Evolutionary conservation across 2,329 filamentous ascomycete genomes (phyloP).

Genomic region (Curvularia spicifera): DNA sequence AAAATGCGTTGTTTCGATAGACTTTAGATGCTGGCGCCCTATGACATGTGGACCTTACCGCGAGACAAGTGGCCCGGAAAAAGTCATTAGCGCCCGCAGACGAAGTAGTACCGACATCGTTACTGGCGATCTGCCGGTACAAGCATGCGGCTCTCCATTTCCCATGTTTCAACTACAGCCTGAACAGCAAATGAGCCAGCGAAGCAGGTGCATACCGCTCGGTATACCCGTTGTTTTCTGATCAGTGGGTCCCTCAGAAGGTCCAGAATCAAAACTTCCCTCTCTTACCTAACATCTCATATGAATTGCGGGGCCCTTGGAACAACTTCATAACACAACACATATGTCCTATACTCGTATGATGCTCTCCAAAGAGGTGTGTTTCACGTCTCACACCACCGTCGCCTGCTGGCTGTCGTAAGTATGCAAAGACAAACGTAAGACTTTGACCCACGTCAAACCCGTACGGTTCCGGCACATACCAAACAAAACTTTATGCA

Average conservation of each 20-base stretch:
- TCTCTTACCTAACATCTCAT: neutral
- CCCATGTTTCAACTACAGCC: neutral
- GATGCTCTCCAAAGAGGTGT: neutral
- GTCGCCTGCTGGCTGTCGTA: neutral
- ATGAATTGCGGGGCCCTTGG: neutral
- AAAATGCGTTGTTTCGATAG: constrained; percentile 8
- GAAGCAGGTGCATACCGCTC: neutral
- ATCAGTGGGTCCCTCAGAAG: neutral
- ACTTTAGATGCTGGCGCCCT: constrained; percentile 2
- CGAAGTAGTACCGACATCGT: constrained; percentile 7
- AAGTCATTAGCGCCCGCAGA: constrained; percentile 8
- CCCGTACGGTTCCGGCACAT: neutral
- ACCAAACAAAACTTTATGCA: neutral
- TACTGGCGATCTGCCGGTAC: constrained; percentile 7
- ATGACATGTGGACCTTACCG: constrained; percentile 9
- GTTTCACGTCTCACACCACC: constrained; percentile 1
- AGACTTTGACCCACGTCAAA: neutral
- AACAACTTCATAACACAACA: neutral
- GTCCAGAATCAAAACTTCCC: neutral
- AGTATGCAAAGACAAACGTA: neutral
- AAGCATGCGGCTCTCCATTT: constrained; percentile 1
- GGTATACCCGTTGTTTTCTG: too few relatives aligned
- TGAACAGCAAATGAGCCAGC: neutral
- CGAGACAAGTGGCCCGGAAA: constrained; percentile 1
- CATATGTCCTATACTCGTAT: neutral